Base-by-base conservation (phyloP, 2,329 filamentous ascomycete species). In the Macrophomina pseudophaseolina region DNA sequence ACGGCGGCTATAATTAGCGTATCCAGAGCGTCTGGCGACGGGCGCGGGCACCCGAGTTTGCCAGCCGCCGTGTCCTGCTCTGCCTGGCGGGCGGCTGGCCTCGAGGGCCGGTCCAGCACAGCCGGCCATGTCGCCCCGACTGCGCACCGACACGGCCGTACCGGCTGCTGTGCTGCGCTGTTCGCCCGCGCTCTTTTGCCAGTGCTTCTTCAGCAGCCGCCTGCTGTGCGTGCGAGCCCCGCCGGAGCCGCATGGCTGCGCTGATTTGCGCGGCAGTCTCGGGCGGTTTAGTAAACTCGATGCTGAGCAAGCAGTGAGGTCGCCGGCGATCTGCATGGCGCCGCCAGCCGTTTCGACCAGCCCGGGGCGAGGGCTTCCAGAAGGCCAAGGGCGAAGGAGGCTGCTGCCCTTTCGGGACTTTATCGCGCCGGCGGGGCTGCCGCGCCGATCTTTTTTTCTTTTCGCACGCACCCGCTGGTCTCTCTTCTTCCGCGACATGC, bases 91-190 rank as follows among this genome's bases (percentile, higher is more conserved):
- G n/a, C 32, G n/a, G 14, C 7, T 11, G 18, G 16, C 35, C 28
- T 23, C 9, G 12, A 11, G 14, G 58, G 23, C 42, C 56, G 4
- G 9, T 48, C 35, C 42, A 35, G 42, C 40, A 2, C 28, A 23
- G 18, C 30, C 9, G 28, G 16, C 56, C 56, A 42, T 12, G 56
- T 38, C 6, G 32, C 28, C 38, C 58, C 58, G 58, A 49, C 42
- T 18, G 33, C 9, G 58, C 58, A 49, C 42, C 58, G 58, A 62
- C 58, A 62, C 58, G 58, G 58, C 58, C 58, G 58, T 62, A 62
- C 35, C 16, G 53, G 4, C n/a, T 14, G 53, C 18, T 46, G 14
- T 46, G 46, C 54, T 44, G 38, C 38, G 56, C 23, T 48, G 28
- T 62, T 62, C 44, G 23, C 38, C 58, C 58, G 30, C 44, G 40